These are phyloP conservation scores for Corymbia calophylla DNA, from an alignment of 441 rosid genomes.

Conservation along the genomic window DNA sequence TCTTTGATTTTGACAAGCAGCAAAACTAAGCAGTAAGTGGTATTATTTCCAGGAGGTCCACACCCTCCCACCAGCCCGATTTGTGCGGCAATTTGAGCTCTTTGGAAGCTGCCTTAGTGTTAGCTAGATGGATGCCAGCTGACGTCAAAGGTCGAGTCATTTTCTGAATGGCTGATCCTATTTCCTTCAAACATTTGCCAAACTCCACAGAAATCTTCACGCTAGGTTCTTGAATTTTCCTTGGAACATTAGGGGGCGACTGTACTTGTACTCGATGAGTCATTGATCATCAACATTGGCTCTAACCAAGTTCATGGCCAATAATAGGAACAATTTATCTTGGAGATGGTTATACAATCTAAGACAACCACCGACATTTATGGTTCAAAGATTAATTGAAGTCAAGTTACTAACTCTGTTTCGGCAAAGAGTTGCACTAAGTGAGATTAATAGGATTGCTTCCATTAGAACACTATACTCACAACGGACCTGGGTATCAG, in stretches of 20 bases:
- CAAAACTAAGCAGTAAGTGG: conserved; percentile 3
- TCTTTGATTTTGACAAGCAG: conserved; percentile 1
- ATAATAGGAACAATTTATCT: background rate
- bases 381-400: background rate
- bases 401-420: background rate
- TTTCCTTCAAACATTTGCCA: conserved; percentile 13
- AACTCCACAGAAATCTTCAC: background rate
- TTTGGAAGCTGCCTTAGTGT: background rate
- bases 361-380: background rate
- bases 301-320: background rate
- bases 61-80: conserved; percentile 1
- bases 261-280: background rate
- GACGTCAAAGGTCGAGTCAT: background rate
- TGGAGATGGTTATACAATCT: background rate
- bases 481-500: background rate
- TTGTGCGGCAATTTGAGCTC: background rate
- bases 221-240: conserved; percentile 3
- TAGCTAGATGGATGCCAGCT: background rate
- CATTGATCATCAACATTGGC: background rate
- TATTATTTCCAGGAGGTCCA: background rate
- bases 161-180: background rate
- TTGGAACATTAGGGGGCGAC: background rate
- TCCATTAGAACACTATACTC: background rate
- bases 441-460: background rate
- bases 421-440: background rate